Evolutionary conservation across 164 flowering plant species (phyloP).

Genomic region (Warburgia ugandensis): DNA sequence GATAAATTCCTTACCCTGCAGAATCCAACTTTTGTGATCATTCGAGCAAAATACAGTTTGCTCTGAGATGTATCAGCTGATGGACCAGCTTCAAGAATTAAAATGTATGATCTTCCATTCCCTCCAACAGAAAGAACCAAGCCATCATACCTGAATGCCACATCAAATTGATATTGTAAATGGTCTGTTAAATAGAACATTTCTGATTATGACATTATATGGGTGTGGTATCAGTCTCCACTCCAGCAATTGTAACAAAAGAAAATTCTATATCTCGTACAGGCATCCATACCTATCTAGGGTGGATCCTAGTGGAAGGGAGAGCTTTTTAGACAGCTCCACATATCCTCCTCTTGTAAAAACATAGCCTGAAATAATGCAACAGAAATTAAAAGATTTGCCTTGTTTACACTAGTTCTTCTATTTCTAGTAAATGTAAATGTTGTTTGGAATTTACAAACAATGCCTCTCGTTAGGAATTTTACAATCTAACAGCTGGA

Average conservation of each 20-base stretch:
- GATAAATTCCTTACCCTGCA: slow-evolving; percentile 69
- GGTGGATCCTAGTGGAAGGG: slow-evolving; percentile 78
- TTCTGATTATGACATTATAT: not conserved
- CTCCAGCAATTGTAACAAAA: not conserved
- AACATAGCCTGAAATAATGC: slow-evolving; percentile 57
- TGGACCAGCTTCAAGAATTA: slow-evolving; percentile 96
- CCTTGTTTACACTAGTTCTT: not conserved
- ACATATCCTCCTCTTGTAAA: slow-evolving; percentile 94
- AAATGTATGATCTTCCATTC: slow-evolving; percentile 81
- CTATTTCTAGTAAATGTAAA: not conserved
- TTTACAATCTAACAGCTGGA: too few species aligned
- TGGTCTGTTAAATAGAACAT: not conserved
- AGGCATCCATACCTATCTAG: slow-evolving; percentile 68
- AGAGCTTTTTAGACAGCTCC: slow-evolving; percentile 68
- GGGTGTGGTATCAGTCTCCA: not conserved
- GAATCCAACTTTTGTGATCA: slow-evolving; percentile 89
- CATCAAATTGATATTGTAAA: not conserved
- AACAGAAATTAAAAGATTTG: not conserved
- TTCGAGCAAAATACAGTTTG: slow-evolving; percentile 78
- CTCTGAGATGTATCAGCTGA: slow-evolving; percentile 75
- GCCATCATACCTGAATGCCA: slow-evolving; percentile 68
- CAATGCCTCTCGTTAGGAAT: too few species aligned
- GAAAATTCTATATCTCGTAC: not conserved
- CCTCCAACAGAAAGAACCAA: slow-evolving; percentile 91
- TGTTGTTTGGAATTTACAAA: too few species aligned